These are phyloP conservation scores for Lactarius psammicola DNA, from an alignment of 768 basidiomycete species.

Conservation along the genomic window DNA sequence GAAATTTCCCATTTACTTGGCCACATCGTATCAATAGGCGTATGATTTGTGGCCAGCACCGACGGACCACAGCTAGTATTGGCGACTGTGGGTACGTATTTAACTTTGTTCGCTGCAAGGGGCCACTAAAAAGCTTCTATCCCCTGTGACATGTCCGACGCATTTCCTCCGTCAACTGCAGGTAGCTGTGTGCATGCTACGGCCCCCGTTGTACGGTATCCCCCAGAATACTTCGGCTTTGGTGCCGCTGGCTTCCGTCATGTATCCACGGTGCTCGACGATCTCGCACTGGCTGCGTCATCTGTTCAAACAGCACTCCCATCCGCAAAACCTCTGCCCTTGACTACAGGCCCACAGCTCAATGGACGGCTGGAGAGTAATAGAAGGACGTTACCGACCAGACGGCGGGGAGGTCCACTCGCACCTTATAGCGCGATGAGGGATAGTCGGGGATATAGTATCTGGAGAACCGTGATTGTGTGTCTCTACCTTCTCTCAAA, in stretches of 20 bases:
- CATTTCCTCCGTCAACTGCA: not conserved
- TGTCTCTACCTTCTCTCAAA: not conserved
- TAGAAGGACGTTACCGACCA: not conserved
- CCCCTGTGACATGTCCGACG: not conserved
- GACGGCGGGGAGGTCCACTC: not conserved
- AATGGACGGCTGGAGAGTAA: not conserved
- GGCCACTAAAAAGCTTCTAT: not conserved
- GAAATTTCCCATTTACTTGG: no score
- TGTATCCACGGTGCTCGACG: constrained; percentile 1
- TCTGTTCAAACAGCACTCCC: not conserved
- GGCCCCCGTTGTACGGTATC: not conserved
- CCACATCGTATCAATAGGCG: not conserved
- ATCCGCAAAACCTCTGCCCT: not conserved
- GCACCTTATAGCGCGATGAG: not conserved
- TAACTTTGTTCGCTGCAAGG: not conserved
- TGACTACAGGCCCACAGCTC: not conserved
- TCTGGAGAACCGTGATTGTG: not conserved
- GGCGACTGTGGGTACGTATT: not conserved
- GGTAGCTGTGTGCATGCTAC: not conserved
- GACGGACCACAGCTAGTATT: not conserved
- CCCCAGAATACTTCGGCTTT: constrained; percentile 2
- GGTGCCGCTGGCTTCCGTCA: constrained; percentile 8
- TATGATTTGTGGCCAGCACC: not conserved
- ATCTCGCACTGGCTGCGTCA: constrained; percentile 5
- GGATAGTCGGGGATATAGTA: not conserved